A percentile compares a stretch with the other conserved stretches of the same genome.
Conservation (phyloP, 208 protist genomes). For the Trypanosoma brucei region DNA sequence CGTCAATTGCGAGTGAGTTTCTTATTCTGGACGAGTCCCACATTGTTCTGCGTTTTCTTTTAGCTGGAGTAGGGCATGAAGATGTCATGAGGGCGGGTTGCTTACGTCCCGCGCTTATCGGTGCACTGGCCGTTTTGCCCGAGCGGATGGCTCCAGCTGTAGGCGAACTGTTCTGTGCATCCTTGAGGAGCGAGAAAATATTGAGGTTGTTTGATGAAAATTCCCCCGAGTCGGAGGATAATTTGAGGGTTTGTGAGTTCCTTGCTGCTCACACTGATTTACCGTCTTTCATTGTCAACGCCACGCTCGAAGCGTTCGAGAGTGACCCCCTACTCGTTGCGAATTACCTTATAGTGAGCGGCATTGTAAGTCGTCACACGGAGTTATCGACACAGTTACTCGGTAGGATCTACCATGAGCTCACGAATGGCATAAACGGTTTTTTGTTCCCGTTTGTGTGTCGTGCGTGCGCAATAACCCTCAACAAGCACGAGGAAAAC, state of each 20-base stretch:
- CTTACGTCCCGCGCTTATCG: constrained; percentile 13
- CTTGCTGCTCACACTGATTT: constrained; percentile 40
- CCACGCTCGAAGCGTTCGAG: constrained; percentile 42
- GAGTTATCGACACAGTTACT: constrained; percentile 27
- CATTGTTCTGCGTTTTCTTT: constrained; percentile 39
- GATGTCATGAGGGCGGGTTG: constrained; percentile 21
- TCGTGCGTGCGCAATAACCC: constrained; percentile 49
- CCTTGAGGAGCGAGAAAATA: constrained; percentile 41
- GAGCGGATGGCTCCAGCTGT: constrained; percentile 15
- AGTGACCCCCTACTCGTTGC: constrained; percentile 60
- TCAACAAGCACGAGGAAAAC: constrained; percentile 47
- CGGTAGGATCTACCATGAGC: constrained; percentile 23
- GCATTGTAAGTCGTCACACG: constrained; percentile 41
- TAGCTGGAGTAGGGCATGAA: constrained; percentile 20
- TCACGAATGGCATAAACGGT: constrained; percentile 26
- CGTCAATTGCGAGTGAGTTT: constrained; percentile 16
- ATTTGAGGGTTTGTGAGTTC: constrained; percentile 34
- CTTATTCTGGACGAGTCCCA: constrained; percentile 22
- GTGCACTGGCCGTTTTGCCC: constrained; percentile 7
- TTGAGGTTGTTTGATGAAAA: constrained; percentile 78
- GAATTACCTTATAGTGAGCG: constrained; percentile 69
- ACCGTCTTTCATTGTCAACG: constrained; percentile 35
- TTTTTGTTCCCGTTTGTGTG: constrained; percentile 58
- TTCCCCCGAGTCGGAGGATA: constrained; percentile 31
- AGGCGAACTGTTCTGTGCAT: constrained; percentile 29